Evolutionary conservation across 805 yeast genomes (phyloP), one percentile per base, ranked within the genome.

Genomic region (Metschnikowia borealis): DNA sequence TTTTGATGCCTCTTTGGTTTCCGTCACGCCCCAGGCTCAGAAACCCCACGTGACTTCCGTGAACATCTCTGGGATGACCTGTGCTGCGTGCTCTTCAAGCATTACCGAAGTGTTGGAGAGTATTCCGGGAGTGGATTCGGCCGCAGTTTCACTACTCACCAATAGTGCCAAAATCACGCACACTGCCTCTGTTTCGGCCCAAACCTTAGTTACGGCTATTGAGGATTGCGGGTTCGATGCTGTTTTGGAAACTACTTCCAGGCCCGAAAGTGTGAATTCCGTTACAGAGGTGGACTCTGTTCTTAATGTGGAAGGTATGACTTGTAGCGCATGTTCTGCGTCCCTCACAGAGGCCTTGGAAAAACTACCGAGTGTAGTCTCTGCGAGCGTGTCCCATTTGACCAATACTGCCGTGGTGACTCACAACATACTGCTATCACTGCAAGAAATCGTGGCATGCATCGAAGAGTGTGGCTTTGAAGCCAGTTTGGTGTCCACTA

Each of bases 261-360:
- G 29, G 5, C 29, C 29, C 11, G 29, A 26, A 26, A 26, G 29
- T 10, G 29, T 26, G 29, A 11, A 26, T 26, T 26, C 29, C 29
- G 29, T 4, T 26, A 8, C 29, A 11, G 11, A 26, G 3, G 20
- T 29, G 11, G 33, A n/a, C 21, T 55, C 66, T 15, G 52, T 53
- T 7, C 61, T 82, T 35, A 70, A 69, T 3, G 70, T 85, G 1
- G 65, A 70, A 14, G 97, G 97, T 2, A 92, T 91, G 97, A 91
- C 98, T 2, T 92, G 97, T 62, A 85, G 94, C 1, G 79, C 96
- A 1, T 92, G 98, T 63, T 78, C 87, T 0, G 75, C 84, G 1
- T 72, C 94, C 0, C 80, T 92, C 18, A 79, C 84, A 0, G 67
- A 69, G 23, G 83, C 83, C 0, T 60, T 89, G 26, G 68, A 73